These are phyloP conservation scores for Ajuga reptans DNA, from an alignment of 305 asterid genomes.

Conservation along the genomic window DNA sequence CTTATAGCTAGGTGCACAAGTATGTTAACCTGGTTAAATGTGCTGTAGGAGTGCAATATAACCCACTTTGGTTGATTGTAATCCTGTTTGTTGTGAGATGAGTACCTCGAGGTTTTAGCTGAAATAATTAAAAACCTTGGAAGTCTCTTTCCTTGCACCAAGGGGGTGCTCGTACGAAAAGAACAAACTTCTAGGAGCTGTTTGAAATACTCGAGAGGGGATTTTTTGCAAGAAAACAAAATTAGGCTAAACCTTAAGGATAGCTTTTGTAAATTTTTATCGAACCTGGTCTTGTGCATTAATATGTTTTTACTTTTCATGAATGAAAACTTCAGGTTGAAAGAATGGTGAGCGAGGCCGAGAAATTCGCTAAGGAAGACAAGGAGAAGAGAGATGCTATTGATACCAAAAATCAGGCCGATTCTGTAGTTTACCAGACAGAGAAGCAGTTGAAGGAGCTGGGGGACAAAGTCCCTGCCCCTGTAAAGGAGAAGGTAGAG, in stretches of 20 bases:
- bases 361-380: slow-evolving; percentile 83
- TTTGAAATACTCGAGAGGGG: too few species aligned
- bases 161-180: too few species aligned
- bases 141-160: too few species aligned
- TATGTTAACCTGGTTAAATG: too few species aligned
- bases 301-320: not conserved
- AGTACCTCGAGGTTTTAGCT: too few species aligned
- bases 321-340: slow-evolving; percentile 44
- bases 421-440: slow-evolving; percentile 83
- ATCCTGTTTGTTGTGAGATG: not conserved
- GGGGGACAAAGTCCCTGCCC: slow-evolving; percentile 80
- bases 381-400: slow-evolving; percentile 93
- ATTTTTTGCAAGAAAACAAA: not conserved
- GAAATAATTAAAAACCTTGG: too few species aligned
- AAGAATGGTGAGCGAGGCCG: slow-evolving; percentile 89
- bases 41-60: not conserved
- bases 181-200: too few species aligned
- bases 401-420: slow-evolving; percentile 89
- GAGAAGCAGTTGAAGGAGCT: slow-evolving; percentile 90
- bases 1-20: not conserved
- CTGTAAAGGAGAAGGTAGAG: slow-evolving; percentile 81
- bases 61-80: not conserved
- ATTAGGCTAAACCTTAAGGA: not conserved
- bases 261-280: not conserved
- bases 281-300: not conserved